phyloP scores from a whole-genome alignment of 208 protist species.

The Trypanosoma vivax region DNA sequence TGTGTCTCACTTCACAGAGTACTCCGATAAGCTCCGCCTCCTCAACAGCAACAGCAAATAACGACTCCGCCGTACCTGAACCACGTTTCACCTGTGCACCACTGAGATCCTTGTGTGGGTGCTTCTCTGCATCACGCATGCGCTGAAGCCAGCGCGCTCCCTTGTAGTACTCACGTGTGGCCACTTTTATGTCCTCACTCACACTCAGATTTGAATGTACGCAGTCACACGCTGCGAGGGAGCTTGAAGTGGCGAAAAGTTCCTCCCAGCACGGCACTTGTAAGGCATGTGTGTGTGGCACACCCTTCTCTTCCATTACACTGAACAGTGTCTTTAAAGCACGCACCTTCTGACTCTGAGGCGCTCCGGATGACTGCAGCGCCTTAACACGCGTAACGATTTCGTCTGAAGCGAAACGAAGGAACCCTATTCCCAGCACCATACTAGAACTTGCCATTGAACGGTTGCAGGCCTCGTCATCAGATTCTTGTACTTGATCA shows the following conservation, averaged over 20 bases:
- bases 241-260: slow-evolving; percentile 56
- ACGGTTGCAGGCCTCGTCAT: slow-evolving; percentile 4
- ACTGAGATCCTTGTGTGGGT: slow-evolving; percentile 80
- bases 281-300: slow-evolving; percentile 69
- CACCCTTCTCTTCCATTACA: slow-evolving; percentile 56
- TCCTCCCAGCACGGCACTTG: slow-evolving; percentile 60
- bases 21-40: slow-evolving; percentile 25
- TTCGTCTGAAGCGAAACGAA: slow-evolving; percentile 37
- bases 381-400: slow-evolving; percentile 68
- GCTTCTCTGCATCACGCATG: slow-evolving; percentile 72
- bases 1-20: slow-evolving; percentile 32
- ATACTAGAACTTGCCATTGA: slow-evolving; percentile 8
- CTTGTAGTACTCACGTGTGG: slow-evolving; percentile 56
- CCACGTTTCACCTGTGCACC: slow-evolving; percentile 74
- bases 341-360: slow-evolving; percentile 77
- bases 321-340: slow-evolving; percentile 85
- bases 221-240: slow-evolving; percentile 46
- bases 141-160: slow-evolving; percentile 79
- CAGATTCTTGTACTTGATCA: background rate
- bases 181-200: slow-evolving; percentile 27
- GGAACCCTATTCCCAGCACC: slow-evolving; percentile 34
- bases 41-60: slow-evolving; percentile 51
- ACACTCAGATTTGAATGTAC: slow-evolving; percentile 20
- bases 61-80: slow-evolving; percentile 56
- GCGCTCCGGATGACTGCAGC: slow-evolving; percentile 73